Evolutionary conservation across 2,329 filamentous ascomycete species (phyloP), one percentile per base, ranked within the genome.

Genomic region (Trichoderma endophyticum): DNA sequence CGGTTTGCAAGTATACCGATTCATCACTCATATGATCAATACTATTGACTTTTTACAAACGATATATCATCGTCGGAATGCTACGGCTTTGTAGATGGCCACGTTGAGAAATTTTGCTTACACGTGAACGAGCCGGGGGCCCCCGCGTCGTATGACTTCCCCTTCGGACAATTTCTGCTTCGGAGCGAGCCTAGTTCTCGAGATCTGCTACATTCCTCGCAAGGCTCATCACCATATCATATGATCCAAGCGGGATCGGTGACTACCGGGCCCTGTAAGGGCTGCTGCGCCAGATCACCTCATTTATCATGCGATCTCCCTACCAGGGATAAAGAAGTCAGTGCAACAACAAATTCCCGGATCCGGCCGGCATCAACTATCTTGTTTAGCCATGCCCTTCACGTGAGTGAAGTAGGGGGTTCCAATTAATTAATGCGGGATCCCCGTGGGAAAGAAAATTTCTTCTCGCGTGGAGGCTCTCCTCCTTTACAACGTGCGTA

Each of bases 111-210:
- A n/a, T 24, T 14, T 59, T 61, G 36, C 65, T 60, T 60, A 60
- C 56, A 51, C 65, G 56, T 59, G 56, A 69, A 28, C 36, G 2
- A 62, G 15, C 28, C 57, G n/a, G 9, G 21, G 9, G 12, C 36
- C 32, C 39, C 39, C 56, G 43, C 39, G 21, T 70, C 67, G 67
- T 70, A 70, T 70, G 67, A 70, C 26, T 39, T 48, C n/a, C 26
- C 36, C 36, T 34, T 34, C 54, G 36, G 24, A 48, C 4, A 24
- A 12, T 51, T 60, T 61, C 65, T 60, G 4, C 34, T 48, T 51
- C 56, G 36, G 65, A 48, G 30, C 34, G 56, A 60, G 54, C 65
- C 65, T 69, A 43, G 54, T 48, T 30, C 39, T 39, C 18, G 43
- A 36, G 39, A 70, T 62, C 67, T 54, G 56, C 28, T 54, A 28